A percentile compares a stretch with the other conserved stretches of the same genome.
phyloP scores from a whole-genome alignment of 352 stramenopile species.

The Phytopythium sindhum region DNA sequence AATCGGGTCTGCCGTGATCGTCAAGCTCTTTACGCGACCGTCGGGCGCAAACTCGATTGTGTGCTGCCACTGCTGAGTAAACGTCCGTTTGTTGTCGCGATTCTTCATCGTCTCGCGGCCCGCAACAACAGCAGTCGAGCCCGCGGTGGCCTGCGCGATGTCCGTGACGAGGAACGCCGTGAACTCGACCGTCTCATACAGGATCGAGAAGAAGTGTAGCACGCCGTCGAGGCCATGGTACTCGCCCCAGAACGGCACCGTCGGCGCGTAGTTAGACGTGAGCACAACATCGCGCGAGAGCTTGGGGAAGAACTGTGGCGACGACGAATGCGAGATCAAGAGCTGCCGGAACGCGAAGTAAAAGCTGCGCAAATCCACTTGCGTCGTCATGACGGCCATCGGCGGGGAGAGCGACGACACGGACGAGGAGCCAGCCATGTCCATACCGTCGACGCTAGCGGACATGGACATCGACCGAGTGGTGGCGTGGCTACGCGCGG shows the following conservation, averaged over 20 bases:
- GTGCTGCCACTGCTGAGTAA: constrained; percentile 89
- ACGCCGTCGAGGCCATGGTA: constrained; percentile 87
- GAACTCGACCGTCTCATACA: constrained; percentile 88
- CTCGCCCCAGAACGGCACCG: constrained; percentile 86
- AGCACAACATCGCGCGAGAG: constrained; percentile 81
- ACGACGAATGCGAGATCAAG: constrained; percentile 86
- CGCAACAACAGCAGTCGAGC: constrained; percentile 77
- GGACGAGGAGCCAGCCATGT: constrained; percentile 17
- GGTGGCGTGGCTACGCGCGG: not conserved
- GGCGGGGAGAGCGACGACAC: constrained; percentile 40
- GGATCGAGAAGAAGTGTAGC: constrained; percentile 87
- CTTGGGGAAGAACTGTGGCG: constrained; percentile 87
- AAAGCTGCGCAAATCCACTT: constrained; percentile 83
- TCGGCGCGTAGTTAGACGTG: constrained; percentile 86
- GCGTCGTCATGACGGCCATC: constrained; percentile 31
- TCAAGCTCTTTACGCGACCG: constrained; percentile 85
- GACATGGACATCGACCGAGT: constrained; percentile 9
- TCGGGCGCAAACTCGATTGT: constrained; percentile 87
- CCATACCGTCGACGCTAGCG: constrained; percentile 8
- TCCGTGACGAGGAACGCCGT: constrained; percentile 88
- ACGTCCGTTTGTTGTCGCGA: constrained; percentile 82
- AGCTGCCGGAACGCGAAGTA: constrained; percentile 87
- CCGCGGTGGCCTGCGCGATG: constrained; percentile 83
- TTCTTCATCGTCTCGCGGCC: constrained; percentile 89
- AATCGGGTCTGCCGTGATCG: constrained; percentile 78